These are phyloP conservation scores for Kwoniella mangroviensis DNA, from an alignment of 768 basidiomycete genomes.

Conservation along the genomic window DNA sequence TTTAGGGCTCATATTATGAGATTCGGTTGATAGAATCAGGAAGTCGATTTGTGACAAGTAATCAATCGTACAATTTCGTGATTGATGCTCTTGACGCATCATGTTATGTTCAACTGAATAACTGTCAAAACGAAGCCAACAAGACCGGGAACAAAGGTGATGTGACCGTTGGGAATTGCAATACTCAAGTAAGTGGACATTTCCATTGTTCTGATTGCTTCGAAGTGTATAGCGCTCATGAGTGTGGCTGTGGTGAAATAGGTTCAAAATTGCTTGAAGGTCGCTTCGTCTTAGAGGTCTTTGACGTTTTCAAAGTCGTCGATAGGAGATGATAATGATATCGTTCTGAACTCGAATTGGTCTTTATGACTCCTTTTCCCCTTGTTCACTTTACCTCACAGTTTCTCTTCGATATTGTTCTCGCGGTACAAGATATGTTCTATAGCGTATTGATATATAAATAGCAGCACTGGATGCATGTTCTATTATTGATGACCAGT, in stretches of 20 bases:
- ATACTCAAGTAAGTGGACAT: constrained; percentile 25
- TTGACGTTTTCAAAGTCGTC: not conserved
- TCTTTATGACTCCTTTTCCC: too few species aligned
- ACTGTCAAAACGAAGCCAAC: constrained; percentile 34
- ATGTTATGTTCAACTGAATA: constrained; percentile 38
- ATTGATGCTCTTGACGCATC: constrained; percentile 28
- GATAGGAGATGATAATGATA: too few species aligned
- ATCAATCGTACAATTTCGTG: constrained; percentile 33
- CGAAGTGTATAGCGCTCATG: too few species aligned
- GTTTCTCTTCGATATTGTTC: too few species aligned
- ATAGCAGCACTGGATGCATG: not conserved
- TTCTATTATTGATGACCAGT: not conserved
- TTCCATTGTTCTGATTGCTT: not conserved
- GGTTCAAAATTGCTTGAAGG: constrained; percentile 21
- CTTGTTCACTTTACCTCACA: too few species aligned
- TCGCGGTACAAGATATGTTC: too few species aligned
- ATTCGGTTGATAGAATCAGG: constrained; percentile 25
- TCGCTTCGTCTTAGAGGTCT: constrained; percentile 3
- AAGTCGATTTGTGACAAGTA: constrained; percentile 17
- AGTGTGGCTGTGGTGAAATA: not conserved
- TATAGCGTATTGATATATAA: too few species aligned
- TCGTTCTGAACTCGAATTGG: too few species aligned
- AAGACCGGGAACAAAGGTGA: constrained; percentile 25
- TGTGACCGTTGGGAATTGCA: constrained; percentile 34
- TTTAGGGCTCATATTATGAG: not conserved